A percentile compares a stretch with the other conserved stretches of the same genome.
These are phyloP conservation scores for Begonia masoniana DNA, from an alignment of 306 rosid genomes.

Conservation along the genomic window DNA sequence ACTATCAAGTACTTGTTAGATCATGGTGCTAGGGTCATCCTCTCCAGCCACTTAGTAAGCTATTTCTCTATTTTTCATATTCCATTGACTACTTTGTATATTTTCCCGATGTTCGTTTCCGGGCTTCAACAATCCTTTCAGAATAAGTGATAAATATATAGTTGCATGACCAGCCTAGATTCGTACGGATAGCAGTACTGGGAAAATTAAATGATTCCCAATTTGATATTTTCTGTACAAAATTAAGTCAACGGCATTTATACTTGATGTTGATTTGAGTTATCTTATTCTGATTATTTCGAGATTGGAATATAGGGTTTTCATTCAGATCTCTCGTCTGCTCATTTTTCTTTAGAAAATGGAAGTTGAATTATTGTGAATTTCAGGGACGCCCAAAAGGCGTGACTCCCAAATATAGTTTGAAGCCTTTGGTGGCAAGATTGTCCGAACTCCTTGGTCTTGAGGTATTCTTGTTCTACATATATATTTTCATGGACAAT, in stretches of 20 bases:
- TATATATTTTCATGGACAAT: too few relatives aligned
- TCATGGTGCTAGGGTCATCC: slow-evolving; percentile 67
- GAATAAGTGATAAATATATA: too few relatives aligned
- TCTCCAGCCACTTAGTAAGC: slow-evolving; percentile 59
- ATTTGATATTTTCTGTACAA: background rate
- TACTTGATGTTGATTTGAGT: background rate
- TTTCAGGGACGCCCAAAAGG: slow-evolving; percentile 96
- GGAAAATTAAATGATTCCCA: background rate
- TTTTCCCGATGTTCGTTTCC: background rate
- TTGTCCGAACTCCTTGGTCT: slow-evolving; percentile 69
- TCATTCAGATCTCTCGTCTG: too few relatives aligned
- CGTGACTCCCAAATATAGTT: slow-evolving; percentile 83
- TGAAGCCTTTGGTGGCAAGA: slow-evolving; percentile 87
- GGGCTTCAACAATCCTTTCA: background rate
- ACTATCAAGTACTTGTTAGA: slow-evolving; percentile 65
- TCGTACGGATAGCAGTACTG: background rate
- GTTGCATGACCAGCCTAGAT: background rate
- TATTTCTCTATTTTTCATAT: background rate
- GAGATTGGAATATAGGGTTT: background rate
- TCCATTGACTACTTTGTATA: background rate
- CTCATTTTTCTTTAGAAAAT: too few relatives aligned
- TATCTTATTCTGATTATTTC: too few relatives aligned
- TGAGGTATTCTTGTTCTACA: slow-evolving; percentile 26
- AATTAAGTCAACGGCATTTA: background rate
- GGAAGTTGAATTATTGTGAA: background rate